A percentile compares a stretch with the other conserved stretches of the same genome.
Evolutionary conservation across 2,329 filamentous ascomycete genomes (phyloP).

Genomic region (Paracamarosporium sp.): DNA sequence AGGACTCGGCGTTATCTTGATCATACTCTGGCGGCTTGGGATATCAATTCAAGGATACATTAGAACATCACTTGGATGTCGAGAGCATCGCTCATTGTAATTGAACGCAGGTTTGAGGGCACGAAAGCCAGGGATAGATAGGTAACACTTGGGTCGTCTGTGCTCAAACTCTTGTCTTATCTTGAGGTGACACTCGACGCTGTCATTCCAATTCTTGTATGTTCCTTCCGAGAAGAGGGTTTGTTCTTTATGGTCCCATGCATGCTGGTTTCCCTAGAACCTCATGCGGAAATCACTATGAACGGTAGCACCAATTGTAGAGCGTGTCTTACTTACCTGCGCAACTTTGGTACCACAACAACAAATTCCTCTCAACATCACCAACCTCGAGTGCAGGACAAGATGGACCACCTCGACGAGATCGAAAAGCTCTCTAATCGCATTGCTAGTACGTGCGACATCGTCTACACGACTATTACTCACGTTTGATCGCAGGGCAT

Average conservation of each 20-base stretch:
- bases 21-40: too few species aligned
- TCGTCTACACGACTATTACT: not conserved
- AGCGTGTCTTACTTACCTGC: not conserved
- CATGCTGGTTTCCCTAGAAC: not conserved
- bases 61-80: too few species aligned
- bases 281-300: not conserved
- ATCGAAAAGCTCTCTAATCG: not conserved
- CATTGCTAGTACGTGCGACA: not conserved
- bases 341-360: not conserved
- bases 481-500: not conserved
- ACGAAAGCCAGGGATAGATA: too few species aligned
- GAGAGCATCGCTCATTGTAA: too few species aligned
- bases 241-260: not conserved
- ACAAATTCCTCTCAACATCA: not conserved
- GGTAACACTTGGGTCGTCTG: too few species aligned
- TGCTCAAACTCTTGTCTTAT: too few species aligned
- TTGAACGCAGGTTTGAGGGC: too few species aligned
- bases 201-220: not conserved
- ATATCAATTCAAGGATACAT: too few species aligned
- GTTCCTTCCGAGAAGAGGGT: not conserved
- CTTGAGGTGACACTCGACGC: not conserved
- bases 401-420: slow-evolving; percentile 6
- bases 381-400: not conserved
- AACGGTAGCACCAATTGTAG: not conserved
- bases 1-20: too few species aligned